Conservation (phyloP, 139 green algal species). For the Auxenochlorella protothecoides region DNA sequence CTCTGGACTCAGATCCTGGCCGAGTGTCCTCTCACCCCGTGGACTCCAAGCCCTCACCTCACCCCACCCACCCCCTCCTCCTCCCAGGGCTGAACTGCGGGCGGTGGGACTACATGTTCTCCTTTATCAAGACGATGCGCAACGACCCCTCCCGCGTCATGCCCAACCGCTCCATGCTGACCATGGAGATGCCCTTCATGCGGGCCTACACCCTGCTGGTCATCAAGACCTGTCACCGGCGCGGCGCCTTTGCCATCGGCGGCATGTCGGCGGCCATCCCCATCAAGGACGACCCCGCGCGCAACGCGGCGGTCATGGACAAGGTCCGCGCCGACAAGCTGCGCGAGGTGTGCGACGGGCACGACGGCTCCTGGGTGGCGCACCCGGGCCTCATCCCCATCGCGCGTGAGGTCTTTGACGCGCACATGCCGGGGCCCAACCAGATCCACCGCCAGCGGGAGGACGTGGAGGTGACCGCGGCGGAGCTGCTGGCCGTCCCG, state of each 20-base stretch:
- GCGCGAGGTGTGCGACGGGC: slow-evolving; percentile 71
- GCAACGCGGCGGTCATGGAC: slow-evolving; percentile 15
- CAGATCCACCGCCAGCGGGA: slow-evolving; percentile 53
- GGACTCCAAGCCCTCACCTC: background rate
- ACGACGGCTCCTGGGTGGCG: slow-evolving; percentile 83
- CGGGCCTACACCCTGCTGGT: slow-evolving; percentile 73
- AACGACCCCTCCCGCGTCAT: slow-evolving; percentile 62
- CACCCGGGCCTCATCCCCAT: slow-evolving; percentile 68
- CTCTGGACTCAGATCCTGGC: background rate
- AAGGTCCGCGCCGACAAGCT: slow-evolving; percentile 73
- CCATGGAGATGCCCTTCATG: slow-evolving; percentile 79
- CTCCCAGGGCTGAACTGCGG: slow-evolving; percentile 70
- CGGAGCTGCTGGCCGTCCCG: slow-evolving; percentile 31
- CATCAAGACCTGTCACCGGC: slow-evolving; percentile 79
- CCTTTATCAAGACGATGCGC: slow-evolving; percentile 80
- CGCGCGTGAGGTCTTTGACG: slow-evolving; percentile 51
- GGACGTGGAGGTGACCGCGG: slow-evolving; percentile 26
- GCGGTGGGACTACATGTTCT: slow-evolving; percentile 90
- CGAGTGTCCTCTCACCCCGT: background rate
- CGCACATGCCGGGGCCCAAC: slow-evolving; percentile 63
- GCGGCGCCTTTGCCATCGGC: slow-evolving; percentile 82
- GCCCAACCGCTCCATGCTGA: slow-evolving; percentile 60
- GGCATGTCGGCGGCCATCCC: slow-evolving; percentile 85
- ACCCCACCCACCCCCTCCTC: background rate
- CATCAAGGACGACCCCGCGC: slow-evolving; percentile 70